Evolutionary conservation across 805 yeast species (phyloP).

Genomic region (Nakazawaea holstii): DNA sequence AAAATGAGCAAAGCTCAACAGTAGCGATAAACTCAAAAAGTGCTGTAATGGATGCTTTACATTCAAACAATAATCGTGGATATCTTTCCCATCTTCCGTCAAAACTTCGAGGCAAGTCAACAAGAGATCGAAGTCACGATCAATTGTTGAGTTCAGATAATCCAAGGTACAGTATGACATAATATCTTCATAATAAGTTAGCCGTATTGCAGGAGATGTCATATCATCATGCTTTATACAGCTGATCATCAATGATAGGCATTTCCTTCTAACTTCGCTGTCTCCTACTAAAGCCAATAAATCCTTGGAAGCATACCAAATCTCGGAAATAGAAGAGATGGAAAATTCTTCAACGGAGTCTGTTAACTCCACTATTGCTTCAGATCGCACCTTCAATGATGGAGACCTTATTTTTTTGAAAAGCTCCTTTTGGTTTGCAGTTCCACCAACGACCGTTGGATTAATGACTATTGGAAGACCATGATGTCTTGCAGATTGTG

Average conservation of each 20-base stretch:
- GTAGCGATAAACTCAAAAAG: background rate
- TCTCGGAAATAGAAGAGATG: constrained; percentile 58
- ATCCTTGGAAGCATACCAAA: constrained; percentile 67
- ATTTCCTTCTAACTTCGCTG: constrained; percentile 37
- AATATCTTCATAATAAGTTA: constrained; percentile 59
- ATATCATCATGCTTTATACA: constrained; percentile 53
- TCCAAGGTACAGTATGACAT: constrained; percentile 35
- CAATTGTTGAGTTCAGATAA: constrained; percentile 46
- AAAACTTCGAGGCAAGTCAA: constrained; percentile 45
- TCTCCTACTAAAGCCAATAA: constrained; percentile 33
- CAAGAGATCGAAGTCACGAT: constrained; percentile 26
- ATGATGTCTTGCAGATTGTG: constrained; percentile 4
- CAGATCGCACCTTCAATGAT: constrained; percentile 28
- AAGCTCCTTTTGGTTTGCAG: constrained; percentile 17
- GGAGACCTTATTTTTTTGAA: constrained; percentile 17
- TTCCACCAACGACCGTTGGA: constrained; percentile 25
- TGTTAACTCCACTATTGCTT: constrained; percentile 47
- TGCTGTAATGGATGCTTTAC: background rate
- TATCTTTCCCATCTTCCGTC: constrained; percentile 32
- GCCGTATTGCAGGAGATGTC: constrained; percentile 39
- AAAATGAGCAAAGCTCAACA: background rate
- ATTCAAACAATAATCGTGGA: constrained; percentile 14
- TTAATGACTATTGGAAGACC: constrained; percentile 17
- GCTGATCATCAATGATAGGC: constrained; percentile 44
- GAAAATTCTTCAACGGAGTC: constrained; percentile 45